These are phyloP conservation scores for Myxozyma vanderwaltii DNA, from an alignment of 805 yeast species.

Conservation along the genomic window DNA sequence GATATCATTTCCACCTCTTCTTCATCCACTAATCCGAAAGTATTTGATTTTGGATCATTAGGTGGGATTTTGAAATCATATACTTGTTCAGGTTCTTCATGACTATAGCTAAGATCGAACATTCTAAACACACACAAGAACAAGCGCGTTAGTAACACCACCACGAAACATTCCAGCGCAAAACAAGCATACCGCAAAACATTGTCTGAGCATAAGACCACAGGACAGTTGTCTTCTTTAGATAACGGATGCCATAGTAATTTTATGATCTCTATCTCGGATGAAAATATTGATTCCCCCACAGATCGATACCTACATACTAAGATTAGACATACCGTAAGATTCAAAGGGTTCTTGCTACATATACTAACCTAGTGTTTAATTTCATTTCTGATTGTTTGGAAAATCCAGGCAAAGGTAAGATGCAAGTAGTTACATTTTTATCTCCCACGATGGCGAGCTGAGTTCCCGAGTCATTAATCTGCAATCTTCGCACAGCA, in stretches of 20 bases:
- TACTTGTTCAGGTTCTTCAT: constrained; percentile 37
- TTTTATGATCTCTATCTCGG: constrained; percentile 10
- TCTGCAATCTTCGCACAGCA: constrained; percentile 17
- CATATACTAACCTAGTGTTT: constrained; percentile 12
- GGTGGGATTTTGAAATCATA: constrained; percentile 15
- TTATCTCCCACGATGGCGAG: constrained; percentile 32
- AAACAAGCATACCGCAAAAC: constrained; percentile 6
- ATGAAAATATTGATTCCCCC: not conserved
- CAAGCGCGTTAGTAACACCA: not conserved
- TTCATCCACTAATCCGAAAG: constrained; percentile 23
- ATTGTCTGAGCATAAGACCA: constrained; percentile 25
- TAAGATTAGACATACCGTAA: not conserved
- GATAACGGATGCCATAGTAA: constrained; percentile 34
- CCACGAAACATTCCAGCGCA: not conserved
- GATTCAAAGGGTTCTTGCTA: not conserved
- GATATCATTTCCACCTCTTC: constrained; percentile 42
- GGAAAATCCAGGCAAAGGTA: constrained; percentile 28
- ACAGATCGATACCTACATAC: constrained; percentile 6
- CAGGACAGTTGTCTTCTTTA: constrained; percentile 21
- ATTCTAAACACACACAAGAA: constrained; percentile 15
- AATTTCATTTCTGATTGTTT: constrained; percentile 9
- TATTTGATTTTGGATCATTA: constrained; percentile 3
- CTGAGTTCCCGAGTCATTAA: constrained; percentile 29
- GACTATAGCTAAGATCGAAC: constrained; percentile 44
- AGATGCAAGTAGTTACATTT: constrained; percentile 11